Base-by-base conservation (phyloP, 352 stramenopile genomes). In the Globisporangium cystogenes region DNA sequence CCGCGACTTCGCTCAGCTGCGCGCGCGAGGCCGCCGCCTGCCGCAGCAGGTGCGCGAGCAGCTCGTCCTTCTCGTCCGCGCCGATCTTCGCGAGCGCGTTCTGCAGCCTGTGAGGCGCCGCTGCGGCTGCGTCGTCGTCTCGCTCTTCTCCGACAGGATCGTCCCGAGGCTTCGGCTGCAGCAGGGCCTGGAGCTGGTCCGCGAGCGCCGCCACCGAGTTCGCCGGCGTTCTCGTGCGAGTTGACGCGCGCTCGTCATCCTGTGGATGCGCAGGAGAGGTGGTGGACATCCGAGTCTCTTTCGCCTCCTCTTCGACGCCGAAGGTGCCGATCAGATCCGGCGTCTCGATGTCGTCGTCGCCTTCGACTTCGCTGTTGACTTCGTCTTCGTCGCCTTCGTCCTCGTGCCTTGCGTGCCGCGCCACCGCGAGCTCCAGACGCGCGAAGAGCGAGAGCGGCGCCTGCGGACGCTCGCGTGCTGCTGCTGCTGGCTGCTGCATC, bases 71-170 rank as follows among this genome's bases (percentile, higher is more conserved):
- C 43, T 89, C 78, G 6, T 51, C 20, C 4, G 58, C 57, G 3
- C 73, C 73, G 41, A 89, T 77, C 57, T 86, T 86, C 29, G 72
- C 48, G 7, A 88, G 56, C 7, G 63, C 58, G 11, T 62, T 48
- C 41, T 53, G 47, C 12, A 53, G 21, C 12, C 10, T 5, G n/a
- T 1, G 26, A 42, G 8, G 20, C 1, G n/a, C 33, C 26, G 1
- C 61, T 47, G 20, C 12, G 16, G 46, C 33, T 12, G 26, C 35
- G n/a, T n/a, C n/a, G n/a, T n/a, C n/a, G n/a, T n/a, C n/a, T n/a
- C n/a, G n/a, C n/a, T n/a, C n/a, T n/a, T n/a, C n/a, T n/a, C n/a
- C n/a, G n/a, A n/a, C n/a, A n/a, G n/a, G n/a, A n/a, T n/a, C n/a
- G n/a, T n/a, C n/a, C n/a, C n/a, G 43, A 40, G 57, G 51, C 39